Percentiles rank a stretch among this genome's conserved stretches.
Evolutionary conservation across 2,329 filamentous ascomycete genomes (phyloP).

Genomic region (Amylocarpus encephaloides): DNA sequence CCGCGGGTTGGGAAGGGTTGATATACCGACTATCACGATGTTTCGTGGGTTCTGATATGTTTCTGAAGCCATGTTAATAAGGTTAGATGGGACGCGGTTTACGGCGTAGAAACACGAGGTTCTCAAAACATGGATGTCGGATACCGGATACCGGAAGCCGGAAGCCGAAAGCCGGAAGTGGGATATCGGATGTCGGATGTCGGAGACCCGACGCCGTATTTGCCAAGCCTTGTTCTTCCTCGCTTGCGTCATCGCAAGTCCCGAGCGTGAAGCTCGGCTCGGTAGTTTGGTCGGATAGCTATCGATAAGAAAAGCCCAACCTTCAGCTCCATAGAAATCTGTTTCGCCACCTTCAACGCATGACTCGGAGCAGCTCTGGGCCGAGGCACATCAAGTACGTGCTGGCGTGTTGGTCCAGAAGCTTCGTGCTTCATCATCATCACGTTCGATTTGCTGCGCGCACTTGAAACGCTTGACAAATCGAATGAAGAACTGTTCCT

Average conservation of each 20-base stretch:
- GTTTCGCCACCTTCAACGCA: background rate
- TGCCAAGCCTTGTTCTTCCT: background rate
- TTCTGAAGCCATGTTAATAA: slow-evolving; percentile 16
- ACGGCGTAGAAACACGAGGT: background rate
- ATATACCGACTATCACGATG: slow-evolving; percentile 31
- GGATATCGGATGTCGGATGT: no score
- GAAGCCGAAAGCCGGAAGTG: no score
- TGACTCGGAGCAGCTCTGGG: background rate
- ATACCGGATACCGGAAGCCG: no score
- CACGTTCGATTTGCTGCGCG: background rate
- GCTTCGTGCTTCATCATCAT: background rate
- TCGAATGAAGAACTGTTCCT: background rate
- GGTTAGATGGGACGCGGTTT: background rate
- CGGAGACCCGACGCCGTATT: no score
- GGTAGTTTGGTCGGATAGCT: no score
- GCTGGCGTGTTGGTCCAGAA: background rate
- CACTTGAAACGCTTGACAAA: background rate
- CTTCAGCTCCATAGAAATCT: background rate
- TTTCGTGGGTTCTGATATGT: slow-evolving; percentile 18
- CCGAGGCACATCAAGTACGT: background rate
- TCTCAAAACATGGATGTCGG: no score
- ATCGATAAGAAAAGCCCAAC: background rate
- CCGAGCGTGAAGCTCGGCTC: background rate
- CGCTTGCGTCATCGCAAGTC: background rate
- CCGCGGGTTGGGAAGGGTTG: background rate